Base-by-base conservation (phyloP, 106 monocot genomes). In the Dioscorea zingiberensis region DNA sequence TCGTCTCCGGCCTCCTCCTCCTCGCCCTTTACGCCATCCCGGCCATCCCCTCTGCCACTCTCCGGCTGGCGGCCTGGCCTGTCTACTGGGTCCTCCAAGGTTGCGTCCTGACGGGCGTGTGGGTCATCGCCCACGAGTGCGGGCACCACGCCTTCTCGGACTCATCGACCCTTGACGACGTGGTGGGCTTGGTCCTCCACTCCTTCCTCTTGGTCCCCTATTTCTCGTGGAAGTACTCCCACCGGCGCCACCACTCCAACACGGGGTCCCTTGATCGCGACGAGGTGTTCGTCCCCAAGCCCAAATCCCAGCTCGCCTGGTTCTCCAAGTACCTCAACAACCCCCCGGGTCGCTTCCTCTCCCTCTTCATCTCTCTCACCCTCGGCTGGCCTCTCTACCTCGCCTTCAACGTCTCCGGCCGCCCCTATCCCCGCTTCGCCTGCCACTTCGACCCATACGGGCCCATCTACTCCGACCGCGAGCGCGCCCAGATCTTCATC, bases 41-140 rank as follows among this genome's bases (percentile, higher is more conserved):
- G 2, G 47, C 32, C 44, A 70, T 94, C 12, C 84, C 87, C 2
- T 64, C 57, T 55, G 63, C 76, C 10, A 0, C 45, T 0, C 82
- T 71, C 54, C 59, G 45, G n/a, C 48, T 74, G 64, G 38, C 75
- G 13, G 90, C 80, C 1, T 94, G 94, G 90, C 82, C 85, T 0
- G 55, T 87, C 27, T 94, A 90, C 73, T 94, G 94, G 94, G 60
- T 38, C 24, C 44, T 30, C 29, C 87, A 94, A 63, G 94, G 94
- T 21, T 83, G 90, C 73, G 61, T 85, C 19, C 59, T 80, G 38
- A 87, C 84, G 25, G 94, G 84, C 7, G 55, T 87, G 21, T 94
- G 90, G 94, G 90, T 94, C 70, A 80, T 91, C 62, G 94, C 87
- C 15, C 94, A 94, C 64, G 94, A 94, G 66, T 94, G 90, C 66